Percentiles rank a stretch among this genome's conserved stretches.
These are phyloP conservation scores for Trichoderma semiorbis DNA, from an alignment of 2,329 filamentous ascomycete genomes.

Conservation along the genomic window DNA sequence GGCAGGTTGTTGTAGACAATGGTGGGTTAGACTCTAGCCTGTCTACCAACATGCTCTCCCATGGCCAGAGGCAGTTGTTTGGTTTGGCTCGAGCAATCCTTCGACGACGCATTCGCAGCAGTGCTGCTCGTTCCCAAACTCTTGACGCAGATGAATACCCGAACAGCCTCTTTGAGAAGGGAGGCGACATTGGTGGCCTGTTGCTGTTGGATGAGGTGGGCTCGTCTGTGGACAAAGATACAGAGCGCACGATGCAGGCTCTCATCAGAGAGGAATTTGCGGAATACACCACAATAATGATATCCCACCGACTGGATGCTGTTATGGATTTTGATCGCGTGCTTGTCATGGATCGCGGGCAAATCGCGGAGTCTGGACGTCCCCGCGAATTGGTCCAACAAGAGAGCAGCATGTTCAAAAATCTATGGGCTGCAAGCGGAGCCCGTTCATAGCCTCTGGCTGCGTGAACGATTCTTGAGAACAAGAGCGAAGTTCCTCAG, in stretches of 20 bases:
- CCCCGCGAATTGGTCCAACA: slow-evolving; percentile 26
- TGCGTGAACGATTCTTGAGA: neutral
- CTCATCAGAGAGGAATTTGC: slow-evolving; percentile 24
- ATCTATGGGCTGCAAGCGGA: slow-evolving; percentile 16
- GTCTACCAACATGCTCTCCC: slow-evolving; percentile 47
- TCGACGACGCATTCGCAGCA: slow-evolving; percentile 24
- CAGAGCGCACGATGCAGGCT: slow-evolving; percentile 27
- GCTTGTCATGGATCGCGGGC: slow-evolving; percentile 29
- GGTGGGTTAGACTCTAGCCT: slow-evolving; percentile 39
- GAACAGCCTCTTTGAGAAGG: neutral
- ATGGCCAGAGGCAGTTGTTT: slow-evolving; percentile 63
- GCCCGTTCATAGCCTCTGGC: neutral
- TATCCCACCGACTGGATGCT: slow-evolving; percentile 30
- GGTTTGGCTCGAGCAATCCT: slow-evolving; percentile 59
- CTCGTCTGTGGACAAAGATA: slow-evolving; percentile 30
- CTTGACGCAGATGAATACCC: neutral
- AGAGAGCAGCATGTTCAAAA: slow-evolving; percentile 23
- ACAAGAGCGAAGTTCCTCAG: neutral
- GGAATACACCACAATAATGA: slow-evolving; percentile 29
- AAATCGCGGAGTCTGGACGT: slow-evolving; percentile 26
- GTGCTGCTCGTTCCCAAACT: neutral
- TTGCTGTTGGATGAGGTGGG: slow-evolving; percentile 33
- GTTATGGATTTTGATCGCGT: slow-evolving; percentile 28
- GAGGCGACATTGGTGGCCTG: neutral
- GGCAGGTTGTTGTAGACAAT: slow-evolving; percentile 29